Evolutionary conservation across 1,139 yeast species (phyloP).

Genomic region (Magnusiomyces sp.): DNA sequence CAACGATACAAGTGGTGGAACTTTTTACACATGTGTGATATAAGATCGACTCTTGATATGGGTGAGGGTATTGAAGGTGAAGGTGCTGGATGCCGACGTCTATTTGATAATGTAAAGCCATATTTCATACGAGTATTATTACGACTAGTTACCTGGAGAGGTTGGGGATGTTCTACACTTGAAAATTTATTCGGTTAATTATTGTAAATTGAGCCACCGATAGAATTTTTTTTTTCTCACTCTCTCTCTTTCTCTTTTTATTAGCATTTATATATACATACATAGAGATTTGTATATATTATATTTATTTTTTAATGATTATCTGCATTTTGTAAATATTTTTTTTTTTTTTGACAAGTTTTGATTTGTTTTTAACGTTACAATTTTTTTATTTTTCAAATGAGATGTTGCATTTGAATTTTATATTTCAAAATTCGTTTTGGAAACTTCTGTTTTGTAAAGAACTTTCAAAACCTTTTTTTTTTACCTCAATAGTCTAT

Average conservation of each 20-base stretch:
- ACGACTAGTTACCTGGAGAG: constrained; percentile 28
- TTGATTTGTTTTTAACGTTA: no score
- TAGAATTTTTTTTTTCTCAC: not conserved
- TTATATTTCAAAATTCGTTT: no score
- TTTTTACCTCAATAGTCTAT: no score
- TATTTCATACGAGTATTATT: constrained; percentile 24
- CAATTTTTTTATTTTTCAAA: no score
- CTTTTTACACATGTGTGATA: constrained; percentile 61
- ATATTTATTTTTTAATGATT: no score
- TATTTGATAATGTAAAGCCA: constrained; percentile 27
- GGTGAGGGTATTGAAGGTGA: constrained; percentile 89
- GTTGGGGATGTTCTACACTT: constrained; percentile 28
- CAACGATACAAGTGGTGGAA: constrained; percentile 86
- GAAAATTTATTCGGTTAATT: constrained; percentile 30
- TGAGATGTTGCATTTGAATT: no score
- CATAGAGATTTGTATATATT: no score
- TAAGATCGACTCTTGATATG: constrained; percentile 62
- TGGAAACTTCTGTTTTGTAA: no score
- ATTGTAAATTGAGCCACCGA: not conserved
- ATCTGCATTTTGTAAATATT: no score
- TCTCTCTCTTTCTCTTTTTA: not conserved
- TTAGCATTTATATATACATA: no score
- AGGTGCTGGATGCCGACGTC: constrained; percentile 38
- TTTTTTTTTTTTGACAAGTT: no score
- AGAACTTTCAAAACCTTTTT: no score